Percentiles rank a stretch among this genome's conserved stretches.
These are phyloP conservation scores for Pistacia vera DNA, from an alignment of 345 rosid species.

Conservation along the genomic window DNA sequence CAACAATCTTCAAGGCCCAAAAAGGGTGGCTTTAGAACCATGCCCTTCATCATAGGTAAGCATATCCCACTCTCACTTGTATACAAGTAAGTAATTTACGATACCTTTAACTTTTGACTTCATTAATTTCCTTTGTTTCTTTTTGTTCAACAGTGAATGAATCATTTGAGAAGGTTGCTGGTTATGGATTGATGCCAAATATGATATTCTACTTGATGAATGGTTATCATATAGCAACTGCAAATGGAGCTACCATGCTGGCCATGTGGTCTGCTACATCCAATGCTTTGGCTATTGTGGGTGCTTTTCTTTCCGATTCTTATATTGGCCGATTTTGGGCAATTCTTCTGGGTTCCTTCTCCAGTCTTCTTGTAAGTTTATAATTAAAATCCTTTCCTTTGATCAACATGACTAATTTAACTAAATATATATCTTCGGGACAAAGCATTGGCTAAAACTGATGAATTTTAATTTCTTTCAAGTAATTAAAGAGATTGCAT, in stretches of 20 bases:
- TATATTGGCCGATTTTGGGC: slow-evolving; percentile 27
- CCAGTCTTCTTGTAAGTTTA: slow-evolving; percentile 27
- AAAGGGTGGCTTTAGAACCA: slow-evolving; percentile 1
- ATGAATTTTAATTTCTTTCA: too few species aligned
- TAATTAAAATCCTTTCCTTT: too few species aligned
- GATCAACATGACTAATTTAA: background rate
- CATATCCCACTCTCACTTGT: background rate
- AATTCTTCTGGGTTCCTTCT: slow-evolving; percentile 6
- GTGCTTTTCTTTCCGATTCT: slow-evolving; percentile 38
- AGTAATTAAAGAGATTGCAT: too few species aligned
- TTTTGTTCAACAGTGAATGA: background rate
- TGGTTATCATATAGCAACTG: slow-evolving; percentile 23
- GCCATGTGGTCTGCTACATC: slow-evolving; percentile 22
- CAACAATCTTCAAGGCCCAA: background rate
- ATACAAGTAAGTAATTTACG: background rate
- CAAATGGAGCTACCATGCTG: slow-evolving; percentile 11
- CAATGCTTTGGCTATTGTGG: slow-evolving; percentile 27
- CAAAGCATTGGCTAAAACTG: too few species aligned
- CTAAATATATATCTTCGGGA: too few species aligned
- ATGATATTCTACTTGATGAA: slow-evolving; percentile 35
- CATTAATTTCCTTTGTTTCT: background rate
- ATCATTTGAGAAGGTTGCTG: slow-evolving; percentile 13
- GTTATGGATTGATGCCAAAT: slow-evolving; percentile 16
- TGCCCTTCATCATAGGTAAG: slow-evolving; percentile 14
- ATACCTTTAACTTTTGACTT: too few species aligned